phyloP scores from a whole-genome alignment of 495 filamentous ascomycete species.

The Letharia lupina region DNA sequence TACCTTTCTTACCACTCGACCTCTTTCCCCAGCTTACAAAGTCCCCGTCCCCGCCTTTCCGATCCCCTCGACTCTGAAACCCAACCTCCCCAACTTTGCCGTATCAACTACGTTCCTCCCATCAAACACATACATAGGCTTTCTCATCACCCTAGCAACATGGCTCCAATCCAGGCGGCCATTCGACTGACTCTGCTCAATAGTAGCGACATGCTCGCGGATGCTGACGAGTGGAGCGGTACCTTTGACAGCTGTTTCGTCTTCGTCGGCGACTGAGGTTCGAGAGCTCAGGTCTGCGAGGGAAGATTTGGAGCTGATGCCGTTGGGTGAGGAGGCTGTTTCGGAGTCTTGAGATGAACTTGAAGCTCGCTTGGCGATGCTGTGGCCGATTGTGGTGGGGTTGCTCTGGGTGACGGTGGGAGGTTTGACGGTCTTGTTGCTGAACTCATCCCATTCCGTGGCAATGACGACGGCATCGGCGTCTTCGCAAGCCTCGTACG shows the following conservation, averaged over 20 bases:
- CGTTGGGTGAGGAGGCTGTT: background rate
- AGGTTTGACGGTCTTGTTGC: conserved; percentile 25
- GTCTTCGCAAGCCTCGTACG: conserved; percentile 44
- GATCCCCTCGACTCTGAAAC: conserved; percentile 35
- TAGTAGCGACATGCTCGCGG: conserved; percentile 7
- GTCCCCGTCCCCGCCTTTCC: conserved; percentile 19
- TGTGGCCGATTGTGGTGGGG: background rate
- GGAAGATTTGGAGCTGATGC: conserved; percentile 5
- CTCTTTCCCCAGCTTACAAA: too few relatives aligned
- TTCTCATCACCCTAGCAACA: conserved; percentile 47
- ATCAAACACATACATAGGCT: conserved; percentile 65
- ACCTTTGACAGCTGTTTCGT: background rate
- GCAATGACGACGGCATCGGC: conserved; percentile 50
- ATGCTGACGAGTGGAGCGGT: conserved; percentile 2
- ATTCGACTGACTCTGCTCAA: conserved; percentile 14
- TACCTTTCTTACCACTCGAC: background rate
- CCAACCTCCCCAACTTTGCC: conserved; percentile 45
- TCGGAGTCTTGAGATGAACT: conserved; percentile 3
- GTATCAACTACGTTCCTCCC: conserved; percentile 56
- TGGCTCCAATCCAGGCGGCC: conserved; percentile 45
- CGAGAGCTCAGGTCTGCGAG: conserved; percentile 4
- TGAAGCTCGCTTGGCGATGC: background rate
- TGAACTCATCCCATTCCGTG: conserved; percentile 61
- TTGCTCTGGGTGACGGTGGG: background rate
- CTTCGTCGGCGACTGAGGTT: conserved; percentile 4